Evolutionary conservation across 2,329 filamentous ascomycete genomes (phyloP).

Genomic region (Phyllosticta ampelicida): DNA sequence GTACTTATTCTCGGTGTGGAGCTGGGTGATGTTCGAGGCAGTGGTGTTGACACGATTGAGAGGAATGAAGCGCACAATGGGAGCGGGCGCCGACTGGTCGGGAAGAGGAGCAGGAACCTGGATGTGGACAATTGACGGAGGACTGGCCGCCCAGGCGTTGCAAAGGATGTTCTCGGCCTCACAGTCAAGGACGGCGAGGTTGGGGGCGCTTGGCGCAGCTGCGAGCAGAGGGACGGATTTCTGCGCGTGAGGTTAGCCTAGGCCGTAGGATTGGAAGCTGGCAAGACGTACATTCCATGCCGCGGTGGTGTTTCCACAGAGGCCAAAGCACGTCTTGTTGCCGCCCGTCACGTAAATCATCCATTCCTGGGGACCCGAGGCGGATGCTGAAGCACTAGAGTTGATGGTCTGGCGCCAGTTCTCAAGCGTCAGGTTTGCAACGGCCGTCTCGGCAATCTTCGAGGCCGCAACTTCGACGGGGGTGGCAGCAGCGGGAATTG

Average conservation of each 20-base stretch:
- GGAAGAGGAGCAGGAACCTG: constrained; percentile 47
- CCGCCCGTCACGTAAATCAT: constrained; percentile 63
- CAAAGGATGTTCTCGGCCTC: constrained; percentile 65
- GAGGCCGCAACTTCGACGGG: constrained; percentile 38
- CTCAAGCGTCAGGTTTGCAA: constrained; percentile 52
- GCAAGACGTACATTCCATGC: constrained; percentile 43
- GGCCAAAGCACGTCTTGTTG: constrained; percentile 69
- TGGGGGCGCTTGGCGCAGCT: constrained; percentile 48
- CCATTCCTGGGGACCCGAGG: constrained; percentile 58
- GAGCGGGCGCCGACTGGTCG: constrained; percentile 51
- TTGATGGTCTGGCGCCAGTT: constrained; percentile 62
- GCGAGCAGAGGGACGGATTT: constrained; percentile 55
- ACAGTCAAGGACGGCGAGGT: constrained; percentile 62
- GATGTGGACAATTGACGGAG: constrained; percentile 57
- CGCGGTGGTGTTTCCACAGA: constrained; percentile 52
- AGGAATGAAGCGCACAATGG: constrained; percentile 53
- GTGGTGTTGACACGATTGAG: constrained; percentile 62
- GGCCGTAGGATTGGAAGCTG: background rate
- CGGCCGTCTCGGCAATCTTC: constrained; percentile 41
- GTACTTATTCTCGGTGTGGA: constrained; percentile 50
- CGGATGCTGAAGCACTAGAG: constrained; percentile 48
- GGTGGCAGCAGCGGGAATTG: constrained; percentile 31
- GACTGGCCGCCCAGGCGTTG: constrained; percentile 58
- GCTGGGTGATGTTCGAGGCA: constrained; percentile 49
- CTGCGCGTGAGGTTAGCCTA: constrained; percentile 22